A percentile compares a stretch with the other conserved stretches of the same genome.
These are phyloP conservation scores for Lentinus polychrous DNA, from an alignment of 1,284 basidiomycete species.

Conservation along the genomic window DNA sequence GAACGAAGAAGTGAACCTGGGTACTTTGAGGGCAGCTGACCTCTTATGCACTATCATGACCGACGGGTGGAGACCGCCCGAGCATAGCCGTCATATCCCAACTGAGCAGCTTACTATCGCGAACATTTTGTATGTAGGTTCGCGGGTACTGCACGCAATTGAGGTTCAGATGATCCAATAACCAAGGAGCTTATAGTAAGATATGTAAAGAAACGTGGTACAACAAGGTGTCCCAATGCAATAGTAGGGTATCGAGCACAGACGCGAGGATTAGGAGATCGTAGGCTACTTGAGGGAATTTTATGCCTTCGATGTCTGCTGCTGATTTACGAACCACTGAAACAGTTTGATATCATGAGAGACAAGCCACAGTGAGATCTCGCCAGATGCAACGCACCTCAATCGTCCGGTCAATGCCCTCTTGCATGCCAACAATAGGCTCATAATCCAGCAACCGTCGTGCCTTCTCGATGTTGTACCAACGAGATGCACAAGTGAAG, in stretches of 20 bases:
- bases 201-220: no score
- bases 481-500: slow-evolving; percentile 70
- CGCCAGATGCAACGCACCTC: slow-evolving; percentile 41
- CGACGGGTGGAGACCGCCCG: no score
- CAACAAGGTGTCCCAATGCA: no score
- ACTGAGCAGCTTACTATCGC: no score
- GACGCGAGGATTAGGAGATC: neutral
- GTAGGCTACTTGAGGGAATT: neutral
- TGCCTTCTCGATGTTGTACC: slow-evolving; percentile 96
- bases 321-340: slow-evolving; percentile 3
- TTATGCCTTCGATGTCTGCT: neutral
- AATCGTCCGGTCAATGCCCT: slow-evolving; percentile 78
- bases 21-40: no score
- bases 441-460: slow-evolving; percentile 89
- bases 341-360: neutral
- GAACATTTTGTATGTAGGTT: no score
- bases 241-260: neutral
- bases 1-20: no score
- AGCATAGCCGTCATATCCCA: no score
- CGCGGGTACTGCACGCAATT: no score
- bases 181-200: no score
- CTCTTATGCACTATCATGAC: no score
- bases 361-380: neutral
- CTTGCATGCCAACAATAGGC: slow-evolving; percentile 84
- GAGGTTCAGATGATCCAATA: no score